phyloP scores from a whole-genome alignment of 2,329 filamentous ascomycete species.

The Cladophialophora chaetospira region DNA sequence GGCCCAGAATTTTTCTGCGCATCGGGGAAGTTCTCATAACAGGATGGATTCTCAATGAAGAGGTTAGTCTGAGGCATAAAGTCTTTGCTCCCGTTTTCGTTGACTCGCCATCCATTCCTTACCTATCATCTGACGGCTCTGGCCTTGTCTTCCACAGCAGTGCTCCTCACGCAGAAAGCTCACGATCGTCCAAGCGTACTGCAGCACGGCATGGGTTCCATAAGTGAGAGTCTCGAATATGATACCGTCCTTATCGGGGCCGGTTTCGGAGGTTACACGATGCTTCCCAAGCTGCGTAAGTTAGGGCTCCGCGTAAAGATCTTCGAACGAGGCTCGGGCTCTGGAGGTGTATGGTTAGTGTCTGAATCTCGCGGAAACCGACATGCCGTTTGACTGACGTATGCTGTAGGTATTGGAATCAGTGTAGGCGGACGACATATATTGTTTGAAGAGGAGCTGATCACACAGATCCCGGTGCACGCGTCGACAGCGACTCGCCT shows the following conservation, averaged over 20 bases:
- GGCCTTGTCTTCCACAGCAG: background rate
- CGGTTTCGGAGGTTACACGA: conserved; percentile 24
- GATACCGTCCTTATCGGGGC: conserved; percentile 23
- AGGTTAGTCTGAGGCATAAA: conserved; percentile 10
- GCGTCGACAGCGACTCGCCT: conserved; percentile 57
- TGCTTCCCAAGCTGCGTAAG: conserved; percentile 36
- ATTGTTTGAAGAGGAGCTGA: background rate
- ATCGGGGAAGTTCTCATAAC: conserved; percentile 8
- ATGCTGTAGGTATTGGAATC: conserved; percentile 48
- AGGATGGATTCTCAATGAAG: background rate
- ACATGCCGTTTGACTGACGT: background rate
- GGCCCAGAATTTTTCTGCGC: background rate
- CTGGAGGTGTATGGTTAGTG: conserved; percentile 46
- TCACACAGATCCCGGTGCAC: conserved; percentile 46
- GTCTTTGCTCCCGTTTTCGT: too few species aligned
- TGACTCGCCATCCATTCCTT: conserved; percentile 1
- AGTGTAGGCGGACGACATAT: conserved; percentile 42
- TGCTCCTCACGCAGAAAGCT: background rate
- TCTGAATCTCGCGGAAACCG: background rate
- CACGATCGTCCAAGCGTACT: conserved; percentile 2
- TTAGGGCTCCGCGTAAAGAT: conserved; percentile 38
- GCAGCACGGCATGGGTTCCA: conserved; percentile 16
- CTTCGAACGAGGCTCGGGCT: conserved; percentile 39
- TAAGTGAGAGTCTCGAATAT: conserved; percentile 11
- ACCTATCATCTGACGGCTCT: background rate